Conservation (phyloP, 164 flowering plant species). For the Liriodendron chinense region DNA sequence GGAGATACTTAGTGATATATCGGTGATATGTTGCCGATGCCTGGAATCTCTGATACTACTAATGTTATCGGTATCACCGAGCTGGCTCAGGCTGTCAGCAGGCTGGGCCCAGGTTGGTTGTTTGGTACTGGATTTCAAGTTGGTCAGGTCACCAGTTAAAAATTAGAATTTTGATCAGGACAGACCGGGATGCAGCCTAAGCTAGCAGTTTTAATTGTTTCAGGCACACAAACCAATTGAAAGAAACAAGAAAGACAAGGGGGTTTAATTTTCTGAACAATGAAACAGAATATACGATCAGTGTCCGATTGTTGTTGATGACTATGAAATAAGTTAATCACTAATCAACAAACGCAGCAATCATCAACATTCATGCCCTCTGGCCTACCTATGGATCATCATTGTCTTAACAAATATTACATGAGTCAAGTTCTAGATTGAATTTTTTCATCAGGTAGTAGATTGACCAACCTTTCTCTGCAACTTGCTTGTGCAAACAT, state of each 20-base stretch:
- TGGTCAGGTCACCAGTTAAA: too few species aligned
- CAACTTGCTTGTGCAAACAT: not conserved
- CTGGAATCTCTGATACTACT: too few species aligned
- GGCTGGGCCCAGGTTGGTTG: too few species aligned
- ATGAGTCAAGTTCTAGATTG: not conserved
- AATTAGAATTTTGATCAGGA: too few species aligned
- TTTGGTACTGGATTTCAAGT: too few species aligned
- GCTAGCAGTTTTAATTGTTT: too few species aligned
- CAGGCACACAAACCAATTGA: too few species aligned
- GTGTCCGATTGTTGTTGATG: not conserved
- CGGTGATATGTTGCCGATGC: too few species aligned
- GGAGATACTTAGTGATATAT: too few species aligned
- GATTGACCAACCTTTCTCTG: not conserved
- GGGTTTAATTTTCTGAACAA: not conserved
- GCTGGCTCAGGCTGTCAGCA: too few species aligned
- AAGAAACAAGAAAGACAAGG: not conserved
- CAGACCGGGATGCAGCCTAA: too few species aligned
- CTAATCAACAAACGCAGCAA: not conserved
- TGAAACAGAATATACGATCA: not conserved
- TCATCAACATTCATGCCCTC: not conserved
- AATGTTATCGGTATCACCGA: too few species aligned
- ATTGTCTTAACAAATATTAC: not conserved
- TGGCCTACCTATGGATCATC: not conserved
- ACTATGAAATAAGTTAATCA: not conserved
- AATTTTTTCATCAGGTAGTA: not conserved